These are phyloP conservation scores for Microcera coccophila DNA, from an alignment of 2,329 filamentous ascomycete species.

Conservation along the genomic window DNA sequence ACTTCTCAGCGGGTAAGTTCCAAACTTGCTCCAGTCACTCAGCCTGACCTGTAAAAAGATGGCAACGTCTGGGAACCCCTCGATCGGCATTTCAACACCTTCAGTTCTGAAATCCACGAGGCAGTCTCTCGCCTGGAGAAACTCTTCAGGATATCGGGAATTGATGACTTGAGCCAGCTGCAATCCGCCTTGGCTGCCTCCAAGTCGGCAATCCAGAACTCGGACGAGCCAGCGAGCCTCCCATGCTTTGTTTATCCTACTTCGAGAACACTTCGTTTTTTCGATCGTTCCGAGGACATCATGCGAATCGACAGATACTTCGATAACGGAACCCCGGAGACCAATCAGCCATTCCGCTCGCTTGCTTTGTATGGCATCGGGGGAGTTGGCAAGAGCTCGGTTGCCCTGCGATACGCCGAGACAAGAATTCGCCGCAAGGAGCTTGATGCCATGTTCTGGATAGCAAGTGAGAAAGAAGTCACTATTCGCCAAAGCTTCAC, in stretches of 20 bases:
- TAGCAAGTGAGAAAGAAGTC: slow-evolving; percentile 4
- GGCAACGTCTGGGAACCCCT: too few species aligned
- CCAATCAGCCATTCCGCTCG: slow-evolving; percentile 1
- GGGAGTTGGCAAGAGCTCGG: slow-evolving; percentile 11
- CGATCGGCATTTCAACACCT: too few species aligned
- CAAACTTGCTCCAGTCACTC: too few species aligned
- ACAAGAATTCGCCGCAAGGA: background rate
- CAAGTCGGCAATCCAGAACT: background rate
- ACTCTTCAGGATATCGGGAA: too few species aligned
- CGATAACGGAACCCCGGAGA: background rate
- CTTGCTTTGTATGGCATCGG: slow-evolving; percentile 11
- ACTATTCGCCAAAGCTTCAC: slow-evolving; percentile 12
- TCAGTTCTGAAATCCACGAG: too few species aligned
- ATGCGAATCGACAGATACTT: slow-evolving; percentile 2
- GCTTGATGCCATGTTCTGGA: slow-evolving; percentile 7
- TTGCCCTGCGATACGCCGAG: slow-evolving; percentile 8
- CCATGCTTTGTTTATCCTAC: background rate
- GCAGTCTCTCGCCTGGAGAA: too few species aligned
- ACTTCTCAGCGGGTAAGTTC: too few species aligned
- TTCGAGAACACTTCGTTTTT: slow-evolving; percentile 1
- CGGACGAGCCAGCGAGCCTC: background rate
- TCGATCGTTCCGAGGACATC: slow-evolving; percentile 5
- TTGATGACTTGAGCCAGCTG: background rate
- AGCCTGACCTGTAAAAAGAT: too few species aligned
- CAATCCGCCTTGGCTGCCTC: background rate